phyloP scores from a whole-genome alignment of 306 rosid species.

The Hippophae gyantsensis region DNA sequence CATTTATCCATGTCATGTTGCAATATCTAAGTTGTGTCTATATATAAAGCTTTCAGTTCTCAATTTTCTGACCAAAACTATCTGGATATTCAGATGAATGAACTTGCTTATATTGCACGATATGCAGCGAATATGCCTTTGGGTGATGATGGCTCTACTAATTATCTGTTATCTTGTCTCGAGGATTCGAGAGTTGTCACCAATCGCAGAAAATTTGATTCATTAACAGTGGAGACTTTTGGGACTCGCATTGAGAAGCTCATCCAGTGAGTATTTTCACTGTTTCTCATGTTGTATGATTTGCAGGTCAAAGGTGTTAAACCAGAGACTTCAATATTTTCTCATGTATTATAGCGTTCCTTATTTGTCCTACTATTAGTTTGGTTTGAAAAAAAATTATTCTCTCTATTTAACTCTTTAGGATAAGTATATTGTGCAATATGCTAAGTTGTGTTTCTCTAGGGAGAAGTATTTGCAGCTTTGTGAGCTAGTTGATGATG shows the following conservation, averaged over 20 bases:
- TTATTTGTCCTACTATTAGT: not conserved
- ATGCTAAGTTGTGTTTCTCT: slow-evolving; percentile 24
- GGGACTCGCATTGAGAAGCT: slow-evolving; percentile 92
- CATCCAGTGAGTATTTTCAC: slow-evolving; percentile 52
- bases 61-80: slow-evolving; percentile 10
- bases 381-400: slow-evolving; percentile 14
- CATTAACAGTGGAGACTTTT: slow-evolving; percentile 84
- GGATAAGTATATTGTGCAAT: slow-evolving; percentile 9
- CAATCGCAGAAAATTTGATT: slow-evolving; percentile 71
- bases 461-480: slow-evolving; percentile 98
- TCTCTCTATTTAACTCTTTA: not conserved
- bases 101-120: slow-evolving; percentile 90
- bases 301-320: not conserved
- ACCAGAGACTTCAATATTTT: too few species aligned
- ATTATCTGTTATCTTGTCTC: slow-evolving; percentile 68
- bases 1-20: too few species aligned
- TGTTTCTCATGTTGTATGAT: slow-evolving; percentile 13
- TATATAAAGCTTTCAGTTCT: not conserved
- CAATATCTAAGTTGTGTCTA: not conserved
- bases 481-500: slow-evolving; percentile 88
- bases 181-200: slow-evolving; percentile 83
- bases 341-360: not conserved
- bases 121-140: slow-evolving; percentile 72
- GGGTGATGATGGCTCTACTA: slow-evolving; percentile 66
- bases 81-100: slow-evolving; percentile 63